These are phyloP conservation scores for Stereum hirsutum DNA, from an alignment of 1,284 basidiomycete species.

Conservation along the genomic window DNA sequence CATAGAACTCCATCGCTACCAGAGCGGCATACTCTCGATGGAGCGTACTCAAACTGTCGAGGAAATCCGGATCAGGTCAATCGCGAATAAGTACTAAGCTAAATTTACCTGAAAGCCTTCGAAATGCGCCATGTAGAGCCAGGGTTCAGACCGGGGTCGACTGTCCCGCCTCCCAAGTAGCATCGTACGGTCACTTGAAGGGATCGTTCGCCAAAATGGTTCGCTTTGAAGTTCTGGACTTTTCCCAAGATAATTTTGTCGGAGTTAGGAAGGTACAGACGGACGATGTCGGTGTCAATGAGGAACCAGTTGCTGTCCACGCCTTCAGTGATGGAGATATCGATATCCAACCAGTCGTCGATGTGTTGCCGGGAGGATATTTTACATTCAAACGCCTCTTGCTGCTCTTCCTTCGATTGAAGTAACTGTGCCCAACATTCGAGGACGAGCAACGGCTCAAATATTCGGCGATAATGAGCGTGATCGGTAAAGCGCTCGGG, in stretches of 20 bases:
- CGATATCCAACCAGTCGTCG: conserved; percentile 70
- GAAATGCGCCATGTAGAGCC: conserved; percentile 67
- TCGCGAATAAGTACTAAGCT: not conserved
- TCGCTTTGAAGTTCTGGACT: conserved; percentile 57
- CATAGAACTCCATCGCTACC: conserved; percentile 76
- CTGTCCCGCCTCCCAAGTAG: conserved; percentile 21
- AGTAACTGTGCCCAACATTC: conserved; percentile 91
- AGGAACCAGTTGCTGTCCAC: conserved; percentile 67
- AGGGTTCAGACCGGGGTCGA: conserved; percentile 51
- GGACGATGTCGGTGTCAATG: conserved; percentile 73
- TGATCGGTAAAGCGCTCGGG: conserved; percentile 62
- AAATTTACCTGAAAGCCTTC: conserved; percentile 74
- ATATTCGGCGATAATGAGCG: conserved; percentile 65
- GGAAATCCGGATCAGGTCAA: not conserved
- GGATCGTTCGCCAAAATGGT: conserved; percentile 33
- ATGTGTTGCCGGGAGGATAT: conserved; percentile 56
- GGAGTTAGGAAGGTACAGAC: conserved; percentile 47
- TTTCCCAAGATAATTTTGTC: conserved; percentile 65
- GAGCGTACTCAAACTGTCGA: conserved; percentile 74
- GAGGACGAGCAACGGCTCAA: conserved; percentile 83
- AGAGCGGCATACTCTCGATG: conserved; percentile 91
- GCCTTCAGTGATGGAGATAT: conserved; percentile 46
- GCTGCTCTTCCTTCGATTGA: conserved; percentile 63
- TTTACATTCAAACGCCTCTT: conserved; percentile 45
- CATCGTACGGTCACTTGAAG: conserved; percentile 42